Evolutionary conservation across 2,329 filamentous ascomycete species (phyloP), one percentile per base, ranked within the genome.

Genomic region (Alternaria ventricosa): DNA sequence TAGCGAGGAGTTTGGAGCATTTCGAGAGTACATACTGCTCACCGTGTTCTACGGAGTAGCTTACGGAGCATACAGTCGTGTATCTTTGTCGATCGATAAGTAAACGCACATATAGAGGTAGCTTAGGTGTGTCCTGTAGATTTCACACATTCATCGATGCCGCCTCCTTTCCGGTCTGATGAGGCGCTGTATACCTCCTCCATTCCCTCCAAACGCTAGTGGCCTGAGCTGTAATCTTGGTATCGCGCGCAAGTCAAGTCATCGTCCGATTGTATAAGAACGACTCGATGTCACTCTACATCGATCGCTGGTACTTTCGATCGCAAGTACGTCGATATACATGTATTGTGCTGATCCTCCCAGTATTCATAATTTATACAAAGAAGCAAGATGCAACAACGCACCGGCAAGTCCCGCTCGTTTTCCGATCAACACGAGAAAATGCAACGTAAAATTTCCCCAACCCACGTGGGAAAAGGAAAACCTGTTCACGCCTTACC

Each of bases 1-100:
- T 60, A 63, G 60, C 56, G 56, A 61, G 58, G 58, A 57, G 53
- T 57, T 57, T 61, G 51, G 22, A 15, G 59, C 30, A 53, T 53
- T 41, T 41, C 15, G 15, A 13, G 49, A 25, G 22, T 53, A 30
- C 3, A 25, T 18, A 23, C 5, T 22, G 13, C 13, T 22, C 10
- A 33, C 20, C 12, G 12, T 36, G 18, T 51, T 33, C 13, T 28
- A 11, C 15, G 13, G 28, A 22, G 13, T 13, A 51, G 28, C 30
- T 6, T 15, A 51, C 13, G 18, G 18, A 4, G 27, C 3, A 22
- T 33, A 23, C 28, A 28, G 11, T 30, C 12, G 20, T 36, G 13
- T 53, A 36, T 25, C 30, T n/a, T 41, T 41, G 20, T 25, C 20
- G 20, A 18, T 51, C 36, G 30, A 33, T 20, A 22, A n/a, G 12